Base-by-base conservation (phyloP, 129 eudicot species). In the Tanacetum coccineum region DNA sequence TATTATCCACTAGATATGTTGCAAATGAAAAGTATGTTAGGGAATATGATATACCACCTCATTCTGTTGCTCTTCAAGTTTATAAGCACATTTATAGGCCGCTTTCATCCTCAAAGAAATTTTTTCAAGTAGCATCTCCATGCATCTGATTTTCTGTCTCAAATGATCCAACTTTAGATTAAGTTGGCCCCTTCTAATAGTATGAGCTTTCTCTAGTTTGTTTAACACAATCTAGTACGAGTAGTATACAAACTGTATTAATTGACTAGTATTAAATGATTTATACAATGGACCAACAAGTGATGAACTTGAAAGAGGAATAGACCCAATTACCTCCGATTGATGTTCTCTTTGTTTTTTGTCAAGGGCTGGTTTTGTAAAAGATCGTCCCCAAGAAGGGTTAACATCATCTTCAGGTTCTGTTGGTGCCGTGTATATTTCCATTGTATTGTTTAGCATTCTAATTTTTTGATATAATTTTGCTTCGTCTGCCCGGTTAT, bases 361-460 rank as follows among this genome's bases (percentile, higher is more conserved):
- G 9, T 14, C 44, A 6, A 1, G 3, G 6, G 19, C 57, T n/a
- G 3, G 21, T 47, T 40, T 26, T 7, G 2, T 22, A 5, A 22
- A 20, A n/a, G n/a, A n/a, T n/a, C n/a, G n/a, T n/a, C n/a, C n/a
- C n/a, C n/a, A n/a, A n/a, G n/a, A n/a, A n/a, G n/a, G n/a, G n/a
- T n/a, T n/a, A n/a, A n/a, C n/a, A n/a, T n/a, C n/a, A n/a, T n/a
- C n/a, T n/a, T n/a, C 25, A 20, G 13, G 44, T 65, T 46, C 55
- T 25, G 17, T 22, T 3, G 70, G 45, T 48, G 57, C 25, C 6
- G 58, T 65, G 44, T 25, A 47, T 8, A 11, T 22, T 65, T 65
- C 70, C 44, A 9, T 65, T 65, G 70, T 65, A 20, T 65, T 42
- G 19, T 65, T 28, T 3, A 65, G 44, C 17, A 36, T 53, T 68